Conservation (phyloP, 805 yeast genomes). For the Wickerhamiella alocasiicola region DNA sequence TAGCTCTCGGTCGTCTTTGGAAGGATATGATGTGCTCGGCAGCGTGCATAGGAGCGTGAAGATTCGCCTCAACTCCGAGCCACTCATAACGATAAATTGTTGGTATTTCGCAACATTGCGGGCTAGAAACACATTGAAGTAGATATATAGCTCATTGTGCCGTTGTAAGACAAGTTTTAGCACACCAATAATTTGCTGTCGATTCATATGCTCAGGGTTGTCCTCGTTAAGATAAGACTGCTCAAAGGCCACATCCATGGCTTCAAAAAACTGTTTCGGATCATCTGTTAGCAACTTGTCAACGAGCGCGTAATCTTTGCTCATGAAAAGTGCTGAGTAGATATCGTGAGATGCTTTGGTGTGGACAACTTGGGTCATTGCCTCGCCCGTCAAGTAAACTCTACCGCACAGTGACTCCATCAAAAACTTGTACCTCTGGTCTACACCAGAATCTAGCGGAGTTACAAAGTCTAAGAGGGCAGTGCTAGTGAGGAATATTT, state of each 20-base stretch:
- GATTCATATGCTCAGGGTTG: constrained; percentile 27
- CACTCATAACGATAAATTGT: constrained; percentile 69
- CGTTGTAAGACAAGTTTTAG: not conserved
- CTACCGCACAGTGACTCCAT: constrained; percentile 63
- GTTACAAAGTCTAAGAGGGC: constrained; percentile 52
- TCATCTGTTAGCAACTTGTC: constrained; percentile 6
- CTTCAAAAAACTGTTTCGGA: constrained; percentile 40
- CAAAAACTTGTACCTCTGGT: constrained; percentile 40
- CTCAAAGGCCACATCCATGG: constrained; percentile 74
- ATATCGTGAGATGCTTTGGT: constrained; percentile 40
- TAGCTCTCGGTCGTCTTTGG: constrained; percentile 52
- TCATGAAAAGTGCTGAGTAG: constrained; percentile 40
- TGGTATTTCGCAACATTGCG: constrained; percentile 72
- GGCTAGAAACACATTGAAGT: constrained; percentile 58
- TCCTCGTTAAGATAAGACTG: constrained; percentile 57
- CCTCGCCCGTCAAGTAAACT: constrained; percentile 58
- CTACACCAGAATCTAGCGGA: constrained; percentile 17
- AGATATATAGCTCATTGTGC: constrained; percentile 22
- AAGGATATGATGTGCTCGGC: constrained; percentile 15
- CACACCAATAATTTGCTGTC: not conserved
- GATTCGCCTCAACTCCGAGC: constrained; percentile 38
- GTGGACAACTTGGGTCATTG: constrained; percentile 25
- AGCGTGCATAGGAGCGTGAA: constrained; percentile 40
- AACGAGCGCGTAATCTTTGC: constrained; percentile 21
- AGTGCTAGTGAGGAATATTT: constrained; percentile 58